phyloP scores from a whole-genome alignment of 2,329 filamentous ascomycete species.

The Penicillium italicum region DNA sequence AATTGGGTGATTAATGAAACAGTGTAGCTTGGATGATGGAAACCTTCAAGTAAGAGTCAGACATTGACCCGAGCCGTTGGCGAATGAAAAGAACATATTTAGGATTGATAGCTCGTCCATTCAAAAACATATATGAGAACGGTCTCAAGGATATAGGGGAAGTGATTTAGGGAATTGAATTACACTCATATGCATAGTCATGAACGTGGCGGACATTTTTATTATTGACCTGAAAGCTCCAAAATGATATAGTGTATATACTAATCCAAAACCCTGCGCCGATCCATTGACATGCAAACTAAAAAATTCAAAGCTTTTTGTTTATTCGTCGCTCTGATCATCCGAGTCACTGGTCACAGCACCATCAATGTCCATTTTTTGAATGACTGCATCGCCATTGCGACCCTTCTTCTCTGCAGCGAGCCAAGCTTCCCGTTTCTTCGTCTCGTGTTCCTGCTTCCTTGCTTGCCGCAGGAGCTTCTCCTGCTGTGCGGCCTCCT shows the following conservation, averaged over 20 bases:
- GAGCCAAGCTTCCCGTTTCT: conserved; percentile 44
- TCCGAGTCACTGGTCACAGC: conserved; percentile 35
- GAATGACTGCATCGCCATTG: conserved; percentile 40
- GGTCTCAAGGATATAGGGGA: neutral
- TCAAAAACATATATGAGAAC: neutral
- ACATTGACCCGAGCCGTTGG: neutral
- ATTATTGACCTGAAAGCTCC: conserved; percentile 2
- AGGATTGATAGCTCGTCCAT: neutral
- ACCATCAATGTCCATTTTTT: conserved; percentile 37
- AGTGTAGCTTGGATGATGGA: neutral
- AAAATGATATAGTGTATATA: conserved; percentile 6
- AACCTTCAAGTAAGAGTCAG: neutral
- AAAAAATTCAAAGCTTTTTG: neutral
- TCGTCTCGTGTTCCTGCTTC: conserved; percentile 41
- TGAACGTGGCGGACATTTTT: neutral
- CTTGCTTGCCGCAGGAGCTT: conserved; percentile 35
- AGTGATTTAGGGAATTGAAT: neutral
- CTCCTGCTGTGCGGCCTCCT: conserved; percentile 33
- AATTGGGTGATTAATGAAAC: neutral
- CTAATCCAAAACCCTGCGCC: conserved; percentile 6
- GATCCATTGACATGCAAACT: conserved; percentile 4
- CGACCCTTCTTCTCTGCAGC: conserved; percentile 44
- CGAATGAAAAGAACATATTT: neutral
- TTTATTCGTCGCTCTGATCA: conserved; percentile 36
- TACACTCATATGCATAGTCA: neutral